Base-by-base conservation (phyloP, 164 flowering plant genomes). In the Annona squamosa region DNA sequence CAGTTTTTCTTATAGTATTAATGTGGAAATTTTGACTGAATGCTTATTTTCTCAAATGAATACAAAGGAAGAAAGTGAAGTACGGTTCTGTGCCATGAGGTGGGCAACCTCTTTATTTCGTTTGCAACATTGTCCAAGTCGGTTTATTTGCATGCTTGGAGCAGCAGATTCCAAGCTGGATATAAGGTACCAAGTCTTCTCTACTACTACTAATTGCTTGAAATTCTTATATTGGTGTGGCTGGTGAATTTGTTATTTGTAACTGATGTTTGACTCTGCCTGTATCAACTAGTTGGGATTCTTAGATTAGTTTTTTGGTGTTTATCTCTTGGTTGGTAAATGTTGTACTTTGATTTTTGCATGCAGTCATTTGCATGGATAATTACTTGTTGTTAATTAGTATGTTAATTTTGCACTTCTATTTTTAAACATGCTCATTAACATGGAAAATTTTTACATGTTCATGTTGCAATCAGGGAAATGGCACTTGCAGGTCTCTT, bases 31-130 rank as follows among this genome's bases (percentile, higher is more conserved):
- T 17, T 42, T 66, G 12, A 42, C 42, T 66, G 43, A 16, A 19
- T 10, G 37, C 44, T 9, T 65, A 19, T 56, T 67, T 3, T 12
- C 26, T 37, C 44, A n/a, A 41, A 67, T 73, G 75, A 71, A 41
- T 6, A 70, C 65, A 75, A 26, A 95, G 99, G 97, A 93, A 72
- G 88, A 91, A 91, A 84, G 88, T 81, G 99, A 95, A 84, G 94
- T 87, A 13, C 90, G 99, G 44, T 95, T 93, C 77, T 95, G 97
- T 86, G 97, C 95, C 75, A 81, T 95, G 74, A 87, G 99, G 82
- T 95, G 99, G 99, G 97, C 98, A 67, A 93, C 95, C 65, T 84
- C 88, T 72, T 82, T 95, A 70, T 95, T 85, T 86, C 88, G 84
- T 79, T 77, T 86, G 75, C 86, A 85, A 46, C 98, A 95, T 76